Conservation (phyloP, 805 yeast species). For the Wickerhamiella hasegawae region DNA sequence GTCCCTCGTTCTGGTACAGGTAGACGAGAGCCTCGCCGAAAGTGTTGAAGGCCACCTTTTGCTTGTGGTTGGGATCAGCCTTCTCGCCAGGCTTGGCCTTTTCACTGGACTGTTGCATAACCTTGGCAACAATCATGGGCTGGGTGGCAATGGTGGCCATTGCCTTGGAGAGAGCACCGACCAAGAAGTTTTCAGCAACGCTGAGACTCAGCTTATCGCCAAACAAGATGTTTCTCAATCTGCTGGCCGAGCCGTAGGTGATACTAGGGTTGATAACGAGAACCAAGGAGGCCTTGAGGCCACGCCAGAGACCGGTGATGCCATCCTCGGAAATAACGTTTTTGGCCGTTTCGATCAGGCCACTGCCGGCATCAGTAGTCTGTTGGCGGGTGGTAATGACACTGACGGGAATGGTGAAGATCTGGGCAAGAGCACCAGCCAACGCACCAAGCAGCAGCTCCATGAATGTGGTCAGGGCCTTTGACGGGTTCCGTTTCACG, state of each 20-base stretch:
- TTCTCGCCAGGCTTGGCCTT: slow-evolving; percentile 22
- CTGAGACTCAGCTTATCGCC: slow-evolving; percentile 27
- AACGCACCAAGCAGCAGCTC: slow-evolving; percentile 62
- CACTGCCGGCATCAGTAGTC: slow-evolving; percentile 17
- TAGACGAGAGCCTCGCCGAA: slow-evolving; percentile 50
- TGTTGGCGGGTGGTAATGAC: slow-evolving; percentile 52
- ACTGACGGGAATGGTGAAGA: slow-evolving; percentile 67
- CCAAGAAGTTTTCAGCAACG: slow-evolving; percentile 47
- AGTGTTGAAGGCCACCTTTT: slow-evolving; percentile 25
- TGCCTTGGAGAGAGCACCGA: slow-evolving; percentile 70
- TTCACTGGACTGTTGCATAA: slow-evolving; percentile 44
- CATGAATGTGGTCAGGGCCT: slow-evolving; percentile 34
- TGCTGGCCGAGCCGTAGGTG: slow-evolving; percentile 68
- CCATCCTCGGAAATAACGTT: slow-evolving; percentile 51
- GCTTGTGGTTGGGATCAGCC: slow-evolving; percentile 18
- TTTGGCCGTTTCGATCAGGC: slow-evolving; percentile 28
- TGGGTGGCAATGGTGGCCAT: slow-evolving; percentile 69
- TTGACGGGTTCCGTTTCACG: slow-evolving; percentile 25
- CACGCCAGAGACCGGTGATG: slow-evolving; percentile 61
- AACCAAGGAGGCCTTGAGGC: slow-evolving; percentile 63
- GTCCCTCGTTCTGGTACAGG: slow-evolving; percentile 48
- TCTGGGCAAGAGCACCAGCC: slow-evolving; percentile 70
- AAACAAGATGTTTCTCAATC: slow-evolving; percentile 39
- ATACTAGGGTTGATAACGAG: slow-evolving; percentile 73
- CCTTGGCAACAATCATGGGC: slow-evolving; percentile 74